Evolutionary conservation across 208 protist species (phyloP).

Genomic region (Trypanosoma avium): DNA sequence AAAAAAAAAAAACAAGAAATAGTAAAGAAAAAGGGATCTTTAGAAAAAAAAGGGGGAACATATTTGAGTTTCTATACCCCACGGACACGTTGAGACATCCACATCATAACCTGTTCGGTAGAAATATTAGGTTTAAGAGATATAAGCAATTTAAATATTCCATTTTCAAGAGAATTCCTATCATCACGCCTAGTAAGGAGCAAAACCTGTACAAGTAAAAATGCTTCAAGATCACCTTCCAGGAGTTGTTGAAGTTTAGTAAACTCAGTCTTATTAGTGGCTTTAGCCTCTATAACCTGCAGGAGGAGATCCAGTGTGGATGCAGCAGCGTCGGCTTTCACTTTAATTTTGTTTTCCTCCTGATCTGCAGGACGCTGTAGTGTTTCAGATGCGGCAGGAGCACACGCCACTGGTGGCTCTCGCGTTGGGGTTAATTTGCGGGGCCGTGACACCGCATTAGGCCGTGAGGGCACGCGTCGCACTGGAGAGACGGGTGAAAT

Average conservation of each 20-base stretch:
- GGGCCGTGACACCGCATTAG: not conserved
- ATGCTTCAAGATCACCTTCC: conserved; percentile 25
- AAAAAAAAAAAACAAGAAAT: no score
- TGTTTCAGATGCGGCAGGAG: not conserved
- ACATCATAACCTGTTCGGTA: conserved; percentile 8
- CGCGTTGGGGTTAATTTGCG: conserved; percentile 3
- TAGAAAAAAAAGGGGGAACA: no score
- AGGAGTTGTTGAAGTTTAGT: conserved; percentile 21
- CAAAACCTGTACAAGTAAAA: conserved; percentile 37
- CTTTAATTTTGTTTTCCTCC: not conserved
- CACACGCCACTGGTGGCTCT: not conserved
- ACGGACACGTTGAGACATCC: not conserved
- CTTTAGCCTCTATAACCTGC: conserved; percentile 12
- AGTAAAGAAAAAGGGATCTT: no score
- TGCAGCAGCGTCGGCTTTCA: no score
- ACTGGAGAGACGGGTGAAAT: conserved; percentile 8
- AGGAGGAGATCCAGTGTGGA: conserved; percentile 9
- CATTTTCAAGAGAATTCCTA: conserved; percentile 15
- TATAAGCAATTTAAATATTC: conserved; percentile 24
- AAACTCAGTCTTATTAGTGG: not conserved
- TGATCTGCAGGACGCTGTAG: not conserved
- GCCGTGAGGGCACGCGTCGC: not conserved
- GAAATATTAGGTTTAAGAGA: conserved; percentile 22
- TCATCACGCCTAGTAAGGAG: conserved; percentile 23
- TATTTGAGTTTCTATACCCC: not conserved